Evolutionary conservation across 257 asterid genomes (phyloP).

Genomic region (Solanum etuberosum): DNA sequence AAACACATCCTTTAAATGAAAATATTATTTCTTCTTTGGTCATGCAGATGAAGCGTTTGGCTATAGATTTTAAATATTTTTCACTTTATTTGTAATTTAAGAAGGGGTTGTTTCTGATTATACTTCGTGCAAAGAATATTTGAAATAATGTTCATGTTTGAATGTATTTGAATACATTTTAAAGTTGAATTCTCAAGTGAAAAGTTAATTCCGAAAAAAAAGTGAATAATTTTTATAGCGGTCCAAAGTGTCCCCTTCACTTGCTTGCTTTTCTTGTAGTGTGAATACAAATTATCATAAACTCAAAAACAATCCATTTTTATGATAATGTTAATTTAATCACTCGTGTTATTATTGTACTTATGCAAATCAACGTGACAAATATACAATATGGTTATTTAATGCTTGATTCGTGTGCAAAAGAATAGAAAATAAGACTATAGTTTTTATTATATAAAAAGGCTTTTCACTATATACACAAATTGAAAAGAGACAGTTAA

Average conservation of each 20-base stretch:
- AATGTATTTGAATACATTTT: neutral
- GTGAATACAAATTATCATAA: neutral
- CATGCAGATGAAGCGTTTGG: neutral
- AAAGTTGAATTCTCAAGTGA: neutral
- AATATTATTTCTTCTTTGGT: neutral
- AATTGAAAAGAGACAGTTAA: neutral
- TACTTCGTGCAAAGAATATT: neutral
- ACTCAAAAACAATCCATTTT: neutral
- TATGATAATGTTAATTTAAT: neutral
- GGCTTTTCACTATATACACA: neutral
- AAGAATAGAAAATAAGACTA: neutral
- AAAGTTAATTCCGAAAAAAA: neutral
- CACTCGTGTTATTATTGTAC: neutral
- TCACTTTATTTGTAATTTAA: neutral
- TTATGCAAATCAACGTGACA: neutral
- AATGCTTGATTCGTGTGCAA: neutral
- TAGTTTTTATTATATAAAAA: neutral
- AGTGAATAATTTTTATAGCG: neutral
- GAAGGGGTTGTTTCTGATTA: neutral
- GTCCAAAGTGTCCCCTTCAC: neutral
- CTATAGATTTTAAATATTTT: neutral
- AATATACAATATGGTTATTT: neutral
- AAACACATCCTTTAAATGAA: too few species aligned
- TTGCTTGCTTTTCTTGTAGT: neutral
- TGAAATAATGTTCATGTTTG: neutral